Conservation (phyloP, 1,139 yeast species). For the Groenewaldozyma auringiensis region DNA sequence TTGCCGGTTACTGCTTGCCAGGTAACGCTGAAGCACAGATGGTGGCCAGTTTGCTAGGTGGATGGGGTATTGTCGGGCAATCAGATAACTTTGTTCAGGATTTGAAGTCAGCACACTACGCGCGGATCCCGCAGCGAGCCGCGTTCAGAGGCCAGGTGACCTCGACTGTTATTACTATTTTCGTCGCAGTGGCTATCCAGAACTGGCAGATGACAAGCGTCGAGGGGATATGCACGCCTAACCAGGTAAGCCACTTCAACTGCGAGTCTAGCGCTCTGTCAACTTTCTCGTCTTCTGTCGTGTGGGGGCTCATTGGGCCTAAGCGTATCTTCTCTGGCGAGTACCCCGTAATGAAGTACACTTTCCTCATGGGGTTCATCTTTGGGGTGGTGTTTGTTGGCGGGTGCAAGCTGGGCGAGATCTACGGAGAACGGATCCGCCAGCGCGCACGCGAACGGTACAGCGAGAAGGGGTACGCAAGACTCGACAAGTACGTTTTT, state of each 20-base stretch:
- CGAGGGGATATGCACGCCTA: constrained; percentile 39
- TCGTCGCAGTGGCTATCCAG: constrained; percentile 46
- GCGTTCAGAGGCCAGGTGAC: constrained; percentile 50
- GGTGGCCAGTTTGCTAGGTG: constrained; percentile 49
- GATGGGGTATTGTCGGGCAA: constrained; percentile 51
- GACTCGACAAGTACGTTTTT: constrained; percentile 16
- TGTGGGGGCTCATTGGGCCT: constrained; percentile 67
- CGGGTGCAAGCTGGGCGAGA: background rate
- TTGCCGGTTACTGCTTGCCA: constrained; percentile 54
- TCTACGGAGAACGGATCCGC: constrained; percentile 1
- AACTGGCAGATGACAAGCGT: constrained; percentile 45
- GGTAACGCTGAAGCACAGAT: constrained; percentile 54
- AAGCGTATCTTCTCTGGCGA: constrained; percentile 43
- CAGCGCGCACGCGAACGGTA: background rate
- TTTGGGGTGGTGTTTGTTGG: background rate
- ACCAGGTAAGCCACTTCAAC: constrained; percentile 31
- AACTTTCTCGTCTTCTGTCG: constrained; percentile 44
- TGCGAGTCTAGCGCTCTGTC: constrained; percentile 35
- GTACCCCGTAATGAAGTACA: constrained; percentile 42
- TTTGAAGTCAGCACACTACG: constrained; percentile 50
- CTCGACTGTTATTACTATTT: constrained; percentile 28
- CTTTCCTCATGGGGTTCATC: constrained; percentile 23
- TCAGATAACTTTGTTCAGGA: constrained; percentile 51
- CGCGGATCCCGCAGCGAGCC: constrained; percentile 49
- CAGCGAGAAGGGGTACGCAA: constrained; percentile 4